Percentiles rank a stretch among this genome's conserved stretches.
These are phyloP conservation scores for Verticillium albo-atrum DNA, from an alignment of 2,329 filamentous ascomycete species.

Conservation along the genomic window DNA sequence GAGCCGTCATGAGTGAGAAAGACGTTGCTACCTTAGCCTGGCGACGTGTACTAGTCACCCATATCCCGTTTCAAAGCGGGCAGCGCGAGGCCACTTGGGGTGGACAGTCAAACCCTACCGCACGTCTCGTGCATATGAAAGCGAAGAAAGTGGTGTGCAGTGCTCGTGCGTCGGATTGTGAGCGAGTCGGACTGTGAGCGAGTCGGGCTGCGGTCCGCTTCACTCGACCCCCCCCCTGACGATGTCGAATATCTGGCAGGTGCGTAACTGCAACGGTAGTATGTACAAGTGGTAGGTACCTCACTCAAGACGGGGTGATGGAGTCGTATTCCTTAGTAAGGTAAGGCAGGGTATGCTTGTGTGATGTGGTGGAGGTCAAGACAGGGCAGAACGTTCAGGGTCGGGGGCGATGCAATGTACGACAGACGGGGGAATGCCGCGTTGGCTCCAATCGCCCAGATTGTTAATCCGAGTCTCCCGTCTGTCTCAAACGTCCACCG, in stretches of 20 bases:
- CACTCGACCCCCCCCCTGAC: not conserved
- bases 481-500: not conserved
- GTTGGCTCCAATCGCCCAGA: not conserved
- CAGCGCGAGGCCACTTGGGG: slow-evolving; percentile 4
- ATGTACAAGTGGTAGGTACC: not conserved
- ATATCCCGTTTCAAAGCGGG: slow-evolving; percentile 6
- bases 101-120: not conserved
- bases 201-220: not conserved
- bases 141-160: not conserved
- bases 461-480: not conserved
- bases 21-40: not conserved
- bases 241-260: not conserved
- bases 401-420: not conserved
- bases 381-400: not conserved
- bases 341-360: not conserved
- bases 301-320: not conserved
- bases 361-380: not conserved
- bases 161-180: not conserved
- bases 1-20: not conserved
- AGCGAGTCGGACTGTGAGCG: not conserved
- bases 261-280: not conserved
- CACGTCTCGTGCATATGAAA: not conserved
- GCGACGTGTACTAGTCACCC: not conserved
- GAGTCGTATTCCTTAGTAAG: not conserved
- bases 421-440: not conserved